phyloP scores from a whole-genome alignment of 768 basidiomycete genomes.

The Pulveroboletus sp. region DNA sequence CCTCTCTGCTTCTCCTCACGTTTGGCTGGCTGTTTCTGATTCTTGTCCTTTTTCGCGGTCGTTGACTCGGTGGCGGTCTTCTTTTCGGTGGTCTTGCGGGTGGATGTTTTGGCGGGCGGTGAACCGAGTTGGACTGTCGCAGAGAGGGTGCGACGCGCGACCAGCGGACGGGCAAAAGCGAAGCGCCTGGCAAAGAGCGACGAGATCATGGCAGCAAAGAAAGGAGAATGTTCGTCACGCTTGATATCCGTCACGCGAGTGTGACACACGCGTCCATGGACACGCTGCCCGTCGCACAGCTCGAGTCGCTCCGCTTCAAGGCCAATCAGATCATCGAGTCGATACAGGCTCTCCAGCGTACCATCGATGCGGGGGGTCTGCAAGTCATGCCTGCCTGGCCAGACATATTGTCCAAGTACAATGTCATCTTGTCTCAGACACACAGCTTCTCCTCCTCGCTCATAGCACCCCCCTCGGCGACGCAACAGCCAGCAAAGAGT shows the following conservation, averaged over 20 bases:
- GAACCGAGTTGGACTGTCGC: constrained; percentile 18
- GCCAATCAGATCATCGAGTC: constrained; percentile 79
- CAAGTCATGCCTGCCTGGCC: constrained; percentile 79
- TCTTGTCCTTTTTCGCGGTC: constrained; percentile 8
- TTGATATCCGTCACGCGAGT: constrained; percentile 13
- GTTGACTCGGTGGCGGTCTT: background rate
- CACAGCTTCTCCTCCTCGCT: constrained; percentile 72
- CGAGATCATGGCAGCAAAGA: constrained; percentile 1
- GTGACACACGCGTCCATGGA: constrained; percentile 28
- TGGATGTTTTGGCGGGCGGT: constrained; percentile 3
- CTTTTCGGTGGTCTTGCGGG: background rate
- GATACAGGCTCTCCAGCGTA: constrained; percentile 60
- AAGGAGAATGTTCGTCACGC: constrained; percentile 15
- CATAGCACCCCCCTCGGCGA: constrained; percentile 34
- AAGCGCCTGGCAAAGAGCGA: constrained; percentile 16
- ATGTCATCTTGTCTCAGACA: constrained; percentile 77
- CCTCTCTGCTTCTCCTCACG: constrained; percentile 7
- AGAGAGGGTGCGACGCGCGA: constrained; percentile 26
- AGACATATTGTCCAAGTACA: constrained; percentile 84
- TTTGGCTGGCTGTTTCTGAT: background rate
- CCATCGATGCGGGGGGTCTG: constrained; percentile 44
- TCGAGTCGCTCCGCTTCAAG: constrained; percentile 77
- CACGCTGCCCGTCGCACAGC: constrained; percentile 59
- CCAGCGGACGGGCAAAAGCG: background rate
- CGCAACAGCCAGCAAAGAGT: constrained; percentile 16